Percentiles rank a stretch among this genome's conserved stretches.
Evolutionary conservation across 2,329 filamentous ascomycete species (phyloP).

Genomic region (Tolypocladium pustulatum): DNA sequence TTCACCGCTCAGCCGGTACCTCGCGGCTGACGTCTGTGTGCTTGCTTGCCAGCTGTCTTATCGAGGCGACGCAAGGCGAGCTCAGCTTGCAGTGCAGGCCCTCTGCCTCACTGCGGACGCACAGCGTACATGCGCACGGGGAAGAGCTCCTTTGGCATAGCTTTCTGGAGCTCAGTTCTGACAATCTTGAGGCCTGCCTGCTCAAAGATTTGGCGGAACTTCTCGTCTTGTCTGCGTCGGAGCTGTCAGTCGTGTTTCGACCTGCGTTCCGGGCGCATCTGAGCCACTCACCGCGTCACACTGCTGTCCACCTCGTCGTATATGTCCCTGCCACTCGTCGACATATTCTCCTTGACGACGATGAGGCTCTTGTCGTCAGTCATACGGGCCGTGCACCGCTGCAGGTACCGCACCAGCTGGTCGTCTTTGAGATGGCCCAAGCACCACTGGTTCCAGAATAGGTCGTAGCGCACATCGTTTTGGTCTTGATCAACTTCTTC

Average conservation of each 20-base stretch:
- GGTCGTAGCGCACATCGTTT: slow-evolving; percentile 46
- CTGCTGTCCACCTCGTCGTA: slow-evolving; percentile 66
- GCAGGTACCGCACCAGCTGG: slow-evolving; percentile 58
- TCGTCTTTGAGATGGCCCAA: slow-evolving; percentile 65
- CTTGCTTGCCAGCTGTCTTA: not conserved
- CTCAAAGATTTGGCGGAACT: slow-evolving; percentile 58
- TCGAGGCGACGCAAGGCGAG: not conserved
- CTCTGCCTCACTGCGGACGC: slow-evolving; percentile 1
- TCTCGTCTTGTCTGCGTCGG: slow-evolving; percentile 48
- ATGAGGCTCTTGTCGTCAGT: slow-evolving; percentile 10
- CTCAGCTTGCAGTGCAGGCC: not conserved
- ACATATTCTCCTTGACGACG: slow-evolving; percentile 53
- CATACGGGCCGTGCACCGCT: slow-evolving; percentile 36
- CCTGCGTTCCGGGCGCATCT: not conserved
- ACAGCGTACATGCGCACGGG: slow-evolving; percentile 72
- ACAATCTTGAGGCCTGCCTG: slow-evolving; percentile 55
- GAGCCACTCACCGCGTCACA: slow-evolving; percentile 47
- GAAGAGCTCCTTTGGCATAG: slow-evolving; percentile 46
- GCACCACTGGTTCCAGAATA: slow-evolving; percentile 86
- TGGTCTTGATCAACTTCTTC: not conserved
- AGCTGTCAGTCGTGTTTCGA: not conserved
- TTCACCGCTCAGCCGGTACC: not conserved
- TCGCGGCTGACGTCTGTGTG: not conserved
- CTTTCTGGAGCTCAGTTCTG: slow-evolving; percentile 57
- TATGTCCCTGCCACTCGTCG: slow-evolving; percentile 32